Evolutionary conservation across 495 filamentous ascomycete genomes (phyloP), one percentile per base, ranked within the genome.

Genomic region (Parmelia sp.): DNA sequence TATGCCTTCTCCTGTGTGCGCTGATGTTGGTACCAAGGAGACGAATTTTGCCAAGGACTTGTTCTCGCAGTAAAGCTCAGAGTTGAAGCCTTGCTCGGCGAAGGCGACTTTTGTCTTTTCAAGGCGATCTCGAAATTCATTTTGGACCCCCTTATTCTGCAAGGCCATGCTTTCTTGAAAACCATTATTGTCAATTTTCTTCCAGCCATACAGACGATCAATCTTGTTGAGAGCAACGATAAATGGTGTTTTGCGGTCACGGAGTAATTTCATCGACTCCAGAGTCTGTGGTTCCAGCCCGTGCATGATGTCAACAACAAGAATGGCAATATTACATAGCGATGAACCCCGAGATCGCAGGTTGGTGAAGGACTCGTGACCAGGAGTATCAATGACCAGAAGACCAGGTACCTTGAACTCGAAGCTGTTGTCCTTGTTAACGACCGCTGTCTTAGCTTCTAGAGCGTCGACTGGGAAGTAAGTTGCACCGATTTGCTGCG

Each of bases 231-330:
- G 80, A 3, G 95, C 95, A 55, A 99, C 95, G 70, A 99, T 96
- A 81, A 99, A 99, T 15, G 95, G 94, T 53, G 95, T 99, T 76
- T 92, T 95, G 64, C 91, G 83, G 70, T 97, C 93, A 71, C 94
- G 84, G 42, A 99, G 85, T 61, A 99, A 77, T 65, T 86, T 87
- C 90, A 99, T 97, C 11, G 95, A 97, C 75, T 99, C 95, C 10
- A 97, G 83, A 31, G 95, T 99, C 74, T 99, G 95, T 21, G 91
- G 95, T 75, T 99, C 95, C 57, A 99, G 85, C 72, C 95, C 95
- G 82, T 99, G 95, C 95, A 99, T 99, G 72, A 99, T 99, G 82
- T 99, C 95, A 68, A 99, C 92, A 29, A 99, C 95, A 65, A 99
- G 80, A 73, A 99, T 99, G 71, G 95, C 95, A 77, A 99, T 97